A percentile compares a stretch with the other conserved stretches of the same genome.
phyloP scores from a whole-genome alignment of 2,329 filamentous ascomycete genomes.

The Aurifilum marmelostoma region DNA sequence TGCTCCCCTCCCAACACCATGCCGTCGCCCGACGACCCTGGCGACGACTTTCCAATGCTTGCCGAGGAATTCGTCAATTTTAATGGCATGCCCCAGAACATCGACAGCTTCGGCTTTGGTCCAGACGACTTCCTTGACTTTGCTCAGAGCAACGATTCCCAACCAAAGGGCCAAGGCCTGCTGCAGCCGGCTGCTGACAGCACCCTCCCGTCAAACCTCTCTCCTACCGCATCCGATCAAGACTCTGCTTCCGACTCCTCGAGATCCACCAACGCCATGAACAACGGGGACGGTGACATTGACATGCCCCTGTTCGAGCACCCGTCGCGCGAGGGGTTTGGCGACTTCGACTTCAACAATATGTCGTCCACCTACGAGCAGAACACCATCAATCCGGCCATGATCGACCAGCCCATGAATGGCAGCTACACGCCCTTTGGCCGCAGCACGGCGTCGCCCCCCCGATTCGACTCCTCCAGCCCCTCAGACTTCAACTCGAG shows the following conservation, averaged over 20 bases:
- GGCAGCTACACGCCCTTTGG: slow-evolving; percentile 32
- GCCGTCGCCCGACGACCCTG: slow-evolving; percentile 21
- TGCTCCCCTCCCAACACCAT: slow-evolving; percentile 13
- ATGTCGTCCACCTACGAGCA: slow-evolving; percentile 42
- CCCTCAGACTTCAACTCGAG: slow-evolving; percentile 53
- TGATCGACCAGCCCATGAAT: slow-evolving; percentile 31
- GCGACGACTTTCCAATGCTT: slow-evolving; percentile 27
- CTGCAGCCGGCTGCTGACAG: slow-evolving; percentile 34
- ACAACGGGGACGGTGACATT: slow-evolving; percentile 47
- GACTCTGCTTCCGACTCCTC: slow-evolving; percentile 58
- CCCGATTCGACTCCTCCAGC: slow-evolving; percentile 32
- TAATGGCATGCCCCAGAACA: neutral
- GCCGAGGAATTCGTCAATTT: slow-evolving; percentile 23
- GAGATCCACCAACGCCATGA: slow-evolving; percentile 47
- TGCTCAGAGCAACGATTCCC: slow-evolving; percentile 24
- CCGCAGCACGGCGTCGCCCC: slow-evolving; percentile 33
- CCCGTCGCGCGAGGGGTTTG: slow-evolving; percentile 41
- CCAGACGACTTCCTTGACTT: slow-evolving; percentile 24
- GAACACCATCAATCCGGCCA: slow-evolving; percentile 42
- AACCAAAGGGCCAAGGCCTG: slow-evolving; percentile 29
- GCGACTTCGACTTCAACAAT: slow-evolving; percentile 44
- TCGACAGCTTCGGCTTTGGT: slow-evolving; percentile 12
- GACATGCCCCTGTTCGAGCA: slow-evolving; percentile 42
- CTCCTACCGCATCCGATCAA: slow-evolving; percentile 47
- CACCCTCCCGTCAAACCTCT: slow-evolving; percentile 46